Evolutionary conservation across 345 rosid species (phyloP), one percentile per base, ranked within the genome.

Genomic region (Populus tremula): DNA sequence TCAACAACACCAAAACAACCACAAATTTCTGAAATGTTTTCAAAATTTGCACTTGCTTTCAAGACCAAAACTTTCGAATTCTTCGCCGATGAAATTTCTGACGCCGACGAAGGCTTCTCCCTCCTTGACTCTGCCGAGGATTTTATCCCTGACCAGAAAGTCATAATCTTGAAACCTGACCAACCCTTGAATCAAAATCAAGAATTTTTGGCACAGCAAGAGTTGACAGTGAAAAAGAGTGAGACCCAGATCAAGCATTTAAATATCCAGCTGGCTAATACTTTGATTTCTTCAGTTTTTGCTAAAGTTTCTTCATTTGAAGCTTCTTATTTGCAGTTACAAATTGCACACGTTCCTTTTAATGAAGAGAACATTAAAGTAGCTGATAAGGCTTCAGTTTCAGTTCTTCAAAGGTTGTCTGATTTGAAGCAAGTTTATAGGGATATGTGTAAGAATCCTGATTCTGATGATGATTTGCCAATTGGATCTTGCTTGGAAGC

Each of bases 31-130:
- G 85, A 88, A 49, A 96, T 93, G 99, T 92, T 96, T 77, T 93
- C 89, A 88, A 96, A 96, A 81, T 89, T 96, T 83, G 99, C 99
- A 27, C 78, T 92, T 72, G 98, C 99, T 41, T 88, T 96, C 85
- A 92, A 93, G 87, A 76, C 94, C 85, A 93, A 92, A 76, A 96
- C 99, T 7, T 89, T 83, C 88, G 99, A 96, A 72, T 87, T 96
- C 88, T 93, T 96, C 81, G 88, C 74, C 61, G 83, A 70, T 4
- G 65, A 49, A 50, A 8, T 41, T 14, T 71, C 76, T 72, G 82
- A 79, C 50, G 86, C 74, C 27, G 64, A 78, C 75, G 89, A 87
- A 5, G 90, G 92, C 10, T 88, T 90, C 76, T 3, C 88, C 10
- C 93, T 94, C 69, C 92, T 94, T 41, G 96, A 94, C 76, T 94